phyloP scores from a whole-genome alignment of 2,329 filamentous ascomycete genomes.

The Fusarium oxysporum region DNA sequence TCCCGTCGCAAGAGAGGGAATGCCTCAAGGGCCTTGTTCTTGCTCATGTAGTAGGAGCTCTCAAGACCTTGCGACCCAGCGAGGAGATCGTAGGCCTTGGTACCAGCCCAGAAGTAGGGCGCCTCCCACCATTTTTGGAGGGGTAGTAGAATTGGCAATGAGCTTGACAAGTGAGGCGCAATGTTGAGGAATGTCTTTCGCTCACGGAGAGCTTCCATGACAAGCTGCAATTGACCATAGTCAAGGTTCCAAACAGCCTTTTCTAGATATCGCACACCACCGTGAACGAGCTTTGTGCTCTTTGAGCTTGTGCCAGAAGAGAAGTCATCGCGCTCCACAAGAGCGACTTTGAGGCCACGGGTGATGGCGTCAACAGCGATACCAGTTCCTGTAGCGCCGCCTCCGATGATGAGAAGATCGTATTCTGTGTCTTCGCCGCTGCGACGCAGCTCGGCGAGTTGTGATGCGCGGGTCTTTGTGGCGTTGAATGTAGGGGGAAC shows the following conservation, averaged over 20 bases:
- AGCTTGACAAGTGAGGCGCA: conserved; percentile 82
- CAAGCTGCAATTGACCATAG: conserved; percentile 83
- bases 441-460: conserved; percentile 55
- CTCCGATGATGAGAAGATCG: conserved; percentile 82
- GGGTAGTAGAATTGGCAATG: conserved; percentile 86
- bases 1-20: conserved; percentile 84
- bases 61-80: conserved; percentile 86
- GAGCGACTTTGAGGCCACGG: conserved; percentile 80
- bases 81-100: conserved; percentile 84
- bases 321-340: conserved; percentile 88
- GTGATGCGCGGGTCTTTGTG: conserved; percentile 51
- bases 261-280: conserved; percentile 85
- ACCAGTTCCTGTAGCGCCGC: conserved; percentile 81
- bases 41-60: conserved; percentile 83
- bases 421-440: conserved; percentile 67
- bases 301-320: conserved; percentile 85
- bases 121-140: conserved; percentile 87
- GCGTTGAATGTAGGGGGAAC: conserved; percentile 53
- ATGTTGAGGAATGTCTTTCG: conserved; percentile 86
- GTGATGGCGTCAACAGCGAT: conserved; percentile 86
- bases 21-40: conserved; percentile 79
- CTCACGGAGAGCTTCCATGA: conserved; percentile 84
- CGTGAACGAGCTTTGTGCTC: conserved; percentile 88
- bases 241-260: conserved; percentile 89
- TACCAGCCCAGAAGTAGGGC: conserved; percentile 77